Evolutionary conservation across 2,329 filamentous ascomycete species (phyloP).

Genomic region (Ophiostoma ips): DNA sequence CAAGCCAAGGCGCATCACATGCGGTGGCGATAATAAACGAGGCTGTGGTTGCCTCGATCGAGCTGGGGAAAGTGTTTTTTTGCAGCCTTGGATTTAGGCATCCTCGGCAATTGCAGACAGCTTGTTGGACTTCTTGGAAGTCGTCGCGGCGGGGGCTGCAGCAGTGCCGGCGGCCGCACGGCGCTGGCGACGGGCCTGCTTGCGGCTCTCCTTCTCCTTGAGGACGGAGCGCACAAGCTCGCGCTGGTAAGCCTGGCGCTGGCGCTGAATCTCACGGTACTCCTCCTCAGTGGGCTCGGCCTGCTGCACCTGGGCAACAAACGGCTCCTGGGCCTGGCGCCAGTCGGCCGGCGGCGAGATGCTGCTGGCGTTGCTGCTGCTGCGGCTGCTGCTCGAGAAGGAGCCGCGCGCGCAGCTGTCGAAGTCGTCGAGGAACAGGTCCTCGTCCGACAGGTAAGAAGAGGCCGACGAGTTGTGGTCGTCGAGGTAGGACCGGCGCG

Average conservation of each 20-base stretch:
- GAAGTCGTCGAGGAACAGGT: constrained; percentile 39
- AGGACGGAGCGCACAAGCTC: constrained; percentile 37
- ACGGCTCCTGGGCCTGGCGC: constrained; percentile 10
- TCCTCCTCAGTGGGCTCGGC: constrained; percentile 31
- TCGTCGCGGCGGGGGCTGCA: background rate
- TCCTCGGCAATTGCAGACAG: constrained; percentile 41
- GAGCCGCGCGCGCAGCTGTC: constrained; percentile 25
- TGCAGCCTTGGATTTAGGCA: background rate
- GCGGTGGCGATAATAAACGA: too few species aligned
- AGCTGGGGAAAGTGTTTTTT: too few species aligned
- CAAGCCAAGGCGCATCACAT: too few species aligned
- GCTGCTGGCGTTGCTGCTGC: constrained; percentile 32
- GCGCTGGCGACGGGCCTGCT: constrained; percentile 25
- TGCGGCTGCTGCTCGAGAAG: constrained; percentile 20
- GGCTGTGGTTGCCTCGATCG: too few species aligned
- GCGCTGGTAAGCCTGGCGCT: constrained; percentile 37
- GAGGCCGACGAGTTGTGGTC: constrained; percentile 22
- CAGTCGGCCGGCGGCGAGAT: constrained; percentile 21
- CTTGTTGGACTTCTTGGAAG: constrained; percentile 34
- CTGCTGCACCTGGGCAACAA: constrained; percentile 13
- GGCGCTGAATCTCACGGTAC: constrained; percentile 32
- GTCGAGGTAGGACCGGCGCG: constrained; percentile 36
- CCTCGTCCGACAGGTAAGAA: constrained; percentile 49
- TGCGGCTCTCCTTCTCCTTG: constrained; percentile 41
- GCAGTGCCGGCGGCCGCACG: constrained; percentile 2